Evolutionary conservation across 2,329 filamentous ascomycete species (phyloP).

Genomic region (Thelonectria rubi): DNA sequence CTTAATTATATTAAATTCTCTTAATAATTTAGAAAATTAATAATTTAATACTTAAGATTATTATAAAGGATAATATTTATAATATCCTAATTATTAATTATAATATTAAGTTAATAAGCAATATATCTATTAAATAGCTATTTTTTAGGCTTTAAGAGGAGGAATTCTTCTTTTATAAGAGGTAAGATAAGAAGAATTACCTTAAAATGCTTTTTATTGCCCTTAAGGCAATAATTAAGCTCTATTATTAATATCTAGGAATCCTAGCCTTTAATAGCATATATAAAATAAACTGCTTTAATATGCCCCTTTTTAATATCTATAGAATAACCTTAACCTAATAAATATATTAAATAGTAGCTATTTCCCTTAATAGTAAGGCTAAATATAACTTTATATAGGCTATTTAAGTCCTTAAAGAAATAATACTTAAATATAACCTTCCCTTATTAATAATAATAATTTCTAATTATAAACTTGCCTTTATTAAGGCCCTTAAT

Average conservation of each 20-base stretch:
- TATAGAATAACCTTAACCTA: not conserved
- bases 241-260: not conserved
- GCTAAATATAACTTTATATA: not conserved
- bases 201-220: not conserved
- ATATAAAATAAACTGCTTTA: too few species aligned
- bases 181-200: not conserved
- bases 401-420: not conserved
- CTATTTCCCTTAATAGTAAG: not conserved
- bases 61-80: too few species aligned
- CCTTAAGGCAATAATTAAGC: not conserved
- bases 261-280: not conserved
- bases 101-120: not conserved
- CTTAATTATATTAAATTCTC: not conserved
- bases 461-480: not conserved
- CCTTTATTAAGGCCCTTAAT: not conserved
- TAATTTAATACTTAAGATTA: too few species aligned
- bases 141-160: not conserved
- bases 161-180: not conserved
- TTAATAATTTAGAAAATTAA: too few species aligned
- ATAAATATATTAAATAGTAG: not conserved
- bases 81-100: too few species aligned
- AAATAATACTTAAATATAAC: not conserved
- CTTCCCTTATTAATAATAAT: not conserved
- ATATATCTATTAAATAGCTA: not conserved
- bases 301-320: too few species aligned